phyloP scores from a whole-genome alignment of 441 rosid species.

The Macaranga tanarius region DNA sequence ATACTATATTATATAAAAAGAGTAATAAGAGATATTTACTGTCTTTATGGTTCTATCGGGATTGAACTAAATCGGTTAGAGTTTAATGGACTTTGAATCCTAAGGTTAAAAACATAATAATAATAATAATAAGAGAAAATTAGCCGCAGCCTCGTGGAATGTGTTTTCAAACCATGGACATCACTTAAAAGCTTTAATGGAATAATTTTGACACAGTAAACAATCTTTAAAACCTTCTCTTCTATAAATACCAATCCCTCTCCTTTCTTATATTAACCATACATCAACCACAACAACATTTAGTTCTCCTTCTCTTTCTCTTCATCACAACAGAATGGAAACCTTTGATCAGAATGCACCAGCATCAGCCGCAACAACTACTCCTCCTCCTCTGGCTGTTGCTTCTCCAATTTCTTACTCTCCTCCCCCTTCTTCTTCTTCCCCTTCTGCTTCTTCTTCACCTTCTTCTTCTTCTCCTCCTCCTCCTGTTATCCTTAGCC shows the following conservation, averaged over 20 bases:
- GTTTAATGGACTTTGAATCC: too few species aligned
- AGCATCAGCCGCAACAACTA: too few species aligned
- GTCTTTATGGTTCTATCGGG: too few species aligned
- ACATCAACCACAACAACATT: too few species aligned
- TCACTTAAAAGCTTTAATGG: slow-evolving; percentile 13
- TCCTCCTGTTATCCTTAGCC: slow-evolving; percentile 41
- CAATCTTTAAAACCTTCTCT: background rate
- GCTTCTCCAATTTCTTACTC: slow-evolving; percentile 25
- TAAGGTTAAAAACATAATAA: too few species aligned
- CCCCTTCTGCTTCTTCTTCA: slow-evolving; percentile 14
- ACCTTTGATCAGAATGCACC: slow-evolving; percentile 12
- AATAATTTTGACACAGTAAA: background rate
- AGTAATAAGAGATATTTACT: too few species aligned
- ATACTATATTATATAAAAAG: too few species aligned
- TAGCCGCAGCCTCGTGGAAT: background rate
- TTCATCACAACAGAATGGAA: slow-evolving; percentile 18
- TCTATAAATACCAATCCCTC: slow-evolving; percentile 27
- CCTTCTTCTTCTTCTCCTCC: slow-evolving; percentile 21
- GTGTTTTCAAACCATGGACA: slow-evolving; percentile 20
- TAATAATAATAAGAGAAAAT: background rate
- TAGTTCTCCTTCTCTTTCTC: slow-evolving; percentile 5
- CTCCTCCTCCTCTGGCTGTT: slow-evolving; percentile 10
- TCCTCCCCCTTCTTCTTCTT: background rate
- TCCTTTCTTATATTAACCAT: background rate
- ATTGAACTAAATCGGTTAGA: too few species aligned